A percentile compares a stretch with the other conserved stretches of the same genome.
Evolutionary conservation across 2,329 filamentous ascomycete genomes (phyloP).

Genomic region (Geosmithia flava): DNA sequence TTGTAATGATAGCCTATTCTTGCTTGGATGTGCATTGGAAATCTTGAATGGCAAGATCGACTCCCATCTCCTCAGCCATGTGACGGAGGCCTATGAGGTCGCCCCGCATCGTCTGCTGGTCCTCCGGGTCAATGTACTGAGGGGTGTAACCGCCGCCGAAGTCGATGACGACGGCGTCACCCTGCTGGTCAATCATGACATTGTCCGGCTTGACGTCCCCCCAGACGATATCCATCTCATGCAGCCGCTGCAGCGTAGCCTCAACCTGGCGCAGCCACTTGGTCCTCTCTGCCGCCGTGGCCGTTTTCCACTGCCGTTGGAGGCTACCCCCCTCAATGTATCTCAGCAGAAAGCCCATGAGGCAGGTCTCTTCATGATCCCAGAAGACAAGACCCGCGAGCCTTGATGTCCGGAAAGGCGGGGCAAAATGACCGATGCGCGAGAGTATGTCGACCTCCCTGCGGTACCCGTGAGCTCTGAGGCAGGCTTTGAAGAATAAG

Average conservation of each 20-base stretch:
- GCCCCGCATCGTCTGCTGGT: conserved; percentile 6
- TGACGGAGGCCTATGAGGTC: neutral
- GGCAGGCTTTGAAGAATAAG: neutral
- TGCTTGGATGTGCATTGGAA: too few relatives aligned
- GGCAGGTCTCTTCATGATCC: neutral
- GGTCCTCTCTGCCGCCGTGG: neutral
- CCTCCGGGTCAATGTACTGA: conserved; percentile 11
- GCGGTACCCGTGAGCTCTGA: neutral
- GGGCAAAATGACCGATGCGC: neutral
- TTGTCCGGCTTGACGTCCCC: conserved; percentile 18
- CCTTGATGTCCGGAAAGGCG: neutral
- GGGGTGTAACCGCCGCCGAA: conserved; percentile 15
- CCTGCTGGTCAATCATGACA: conserved; percentile 13
- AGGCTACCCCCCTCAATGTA: neutral
- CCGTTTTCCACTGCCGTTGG: neutral
- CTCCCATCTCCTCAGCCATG: neutral
- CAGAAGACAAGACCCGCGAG: neutral
- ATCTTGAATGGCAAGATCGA: too few relatives aligned
- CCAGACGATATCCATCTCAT: conserved; percentile 13
- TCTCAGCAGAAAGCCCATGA: neutral
- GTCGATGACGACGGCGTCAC: conserved; percentile 15
- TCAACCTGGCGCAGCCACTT: conserved; percentile 8
- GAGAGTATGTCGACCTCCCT: neutral
- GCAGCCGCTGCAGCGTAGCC: conserved; percentile 6
- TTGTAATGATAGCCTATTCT: too few relatives aligned